phyloP scores from a whole-genome alignment of 345 rosid genomes.

The Eucalyptus erythrocorys region DNA sequence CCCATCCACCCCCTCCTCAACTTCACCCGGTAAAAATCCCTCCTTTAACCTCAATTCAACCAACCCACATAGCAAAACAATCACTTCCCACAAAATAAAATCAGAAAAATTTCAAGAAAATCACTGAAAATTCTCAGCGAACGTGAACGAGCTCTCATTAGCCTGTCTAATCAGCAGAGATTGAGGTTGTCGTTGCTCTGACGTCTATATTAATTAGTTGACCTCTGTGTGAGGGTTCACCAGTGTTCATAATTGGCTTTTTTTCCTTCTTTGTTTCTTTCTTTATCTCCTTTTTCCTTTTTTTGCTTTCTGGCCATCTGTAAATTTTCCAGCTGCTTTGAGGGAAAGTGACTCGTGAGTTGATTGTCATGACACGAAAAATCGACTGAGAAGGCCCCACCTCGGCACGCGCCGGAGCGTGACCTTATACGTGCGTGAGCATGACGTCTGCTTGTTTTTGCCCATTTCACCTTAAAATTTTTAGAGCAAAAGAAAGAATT shows the following conservation, averaged over 20 bases:
- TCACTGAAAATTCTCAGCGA: background rate
- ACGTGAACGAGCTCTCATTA: background rate
- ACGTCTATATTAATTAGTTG: background rate
- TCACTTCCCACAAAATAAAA: background rate
- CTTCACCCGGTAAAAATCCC: conserved; percentile 30
- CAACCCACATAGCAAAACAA: background rate
- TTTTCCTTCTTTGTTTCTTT: background rate
- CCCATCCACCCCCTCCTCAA: conserved; percentile 17
- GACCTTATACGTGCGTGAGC: background rate
- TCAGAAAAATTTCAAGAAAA: background rate
- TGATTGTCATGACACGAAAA: background rate
- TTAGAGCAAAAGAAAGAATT: background rate
- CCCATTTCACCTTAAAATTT: background rate
- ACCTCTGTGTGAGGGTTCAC: background rate
- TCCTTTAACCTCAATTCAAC: background rate
- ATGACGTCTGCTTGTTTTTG: background rate
- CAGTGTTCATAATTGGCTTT: background rate
- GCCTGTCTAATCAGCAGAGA: background rate
- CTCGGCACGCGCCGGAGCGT: background rate
- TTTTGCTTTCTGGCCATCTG: background rate
- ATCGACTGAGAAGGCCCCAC: background rate
- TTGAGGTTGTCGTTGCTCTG: background rate
- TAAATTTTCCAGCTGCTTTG: background rate
- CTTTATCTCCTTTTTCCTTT: background rate
- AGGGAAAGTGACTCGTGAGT: background rate